Evolutionary conservation across 1,284 basidiomycete genomes (phyloP).

Genomic region (Prillingera fragicola): DNA sequence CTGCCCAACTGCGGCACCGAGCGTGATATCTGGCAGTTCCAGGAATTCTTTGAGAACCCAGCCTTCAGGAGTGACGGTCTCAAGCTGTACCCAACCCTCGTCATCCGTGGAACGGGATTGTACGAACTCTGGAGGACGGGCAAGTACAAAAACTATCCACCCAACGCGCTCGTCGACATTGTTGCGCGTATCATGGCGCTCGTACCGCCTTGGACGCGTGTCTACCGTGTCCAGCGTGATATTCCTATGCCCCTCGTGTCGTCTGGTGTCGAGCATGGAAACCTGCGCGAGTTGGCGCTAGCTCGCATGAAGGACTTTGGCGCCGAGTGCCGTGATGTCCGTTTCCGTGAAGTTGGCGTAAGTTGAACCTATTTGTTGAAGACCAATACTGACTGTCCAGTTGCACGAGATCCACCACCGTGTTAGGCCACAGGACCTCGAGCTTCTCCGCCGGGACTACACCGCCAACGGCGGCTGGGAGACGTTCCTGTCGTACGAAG

Average conservation of each 20-base stretch:
- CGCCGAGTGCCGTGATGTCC: constrained; percentile 92
- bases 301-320: constrained; percentile 99
- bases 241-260: constrained; percentile 92
- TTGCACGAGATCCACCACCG: constrained; percentile 99
- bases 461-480: constrained; percentile 98
- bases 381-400: constrained; percentile 47
- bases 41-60: constrained; percentile 94
- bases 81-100: constrained; percentile 97
- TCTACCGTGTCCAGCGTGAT: constrained; percentile 95
- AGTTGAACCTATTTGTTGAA: constrained; percentile 39
- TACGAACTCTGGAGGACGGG: constrained; percentile 97
- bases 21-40: constrained; percentile 94
- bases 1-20: constrained; percentile 96
- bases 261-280: constrained; percentile 97
- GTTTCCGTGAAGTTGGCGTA: constrained; percentile 96
- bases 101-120: constrained; percentile 94
- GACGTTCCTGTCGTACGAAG: constrained; percentile 98
- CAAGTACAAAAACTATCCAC: constrained; percentile 97
- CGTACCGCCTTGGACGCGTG: constrained; percentile 97
- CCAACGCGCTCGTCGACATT: constrained; percentile 94
- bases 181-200: constrained; percentile 93
- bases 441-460: constrained; percentile 95
- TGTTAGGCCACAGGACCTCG: constrained; percentile 90
- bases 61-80: constrained; percentile 94
- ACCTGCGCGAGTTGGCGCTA: constrained; percentile 89